phyloP scores from a whole-genome alignment of 2,329 filamentous ascomycete genomes.

The Thielaviopsis punctulata region DNA sequence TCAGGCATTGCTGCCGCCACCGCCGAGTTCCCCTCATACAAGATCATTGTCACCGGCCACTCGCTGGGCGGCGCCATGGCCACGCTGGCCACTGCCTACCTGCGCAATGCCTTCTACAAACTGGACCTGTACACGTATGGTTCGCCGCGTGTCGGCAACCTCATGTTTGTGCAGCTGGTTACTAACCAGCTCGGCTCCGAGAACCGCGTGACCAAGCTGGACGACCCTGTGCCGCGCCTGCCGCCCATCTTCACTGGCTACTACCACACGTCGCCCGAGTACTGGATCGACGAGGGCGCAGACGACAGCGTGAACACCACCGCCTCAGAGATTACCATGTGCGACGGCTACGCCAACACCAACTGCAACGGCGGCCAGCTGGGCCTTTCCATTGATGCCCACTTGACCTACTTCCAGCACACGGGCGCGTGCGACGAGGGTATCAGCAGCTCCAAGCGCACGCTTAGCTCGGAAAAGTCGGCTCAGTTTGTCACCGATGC shows the following conservation, averaged over 20 bases:
- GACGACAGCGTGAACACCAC: constrained; percentile 21
- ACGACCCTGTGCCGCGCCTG: constrained; percentile 51
- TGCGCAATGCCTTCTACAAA: constrained; percentile 30
- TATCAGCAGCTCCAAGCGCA: constrained; percentile 3
- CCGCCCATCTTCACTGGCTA: constrained; percentile 44
- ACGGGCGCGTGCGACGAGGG: constrained; percentile 23
- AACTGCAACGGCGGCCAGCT: constrained; percentile 33
- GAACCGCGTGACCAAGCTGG: constrained; percentile 48
- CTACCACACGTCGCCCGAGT: constrained; percentile 52
- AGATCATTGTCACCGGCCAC: constrained; percentile 45
- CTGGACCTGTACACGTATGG: constrained; percentile 46
- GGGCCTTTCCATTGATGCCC: constrained; percentile 28
- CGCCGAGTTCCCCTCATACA: constrained; percentile 30
- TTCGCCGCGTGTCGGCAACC: constrained; percentile 46
- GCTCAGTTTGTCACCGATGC: constrained; percentile 17
- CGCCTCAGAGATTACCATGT: constrained; percentile 26
- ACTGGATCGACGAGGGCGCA: constrained; percentile 34
- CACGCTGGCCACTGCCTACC: constrained; percentile 38
- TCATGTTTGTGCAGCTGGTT: constrained; percentile 35
- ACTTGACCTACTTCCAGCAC: constrained; percentile 31
- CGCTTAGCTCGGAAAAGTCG: constrained; percentile 1
- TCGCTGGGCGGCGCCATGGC: constrained; percentile 50
- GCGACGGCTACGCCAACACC: constrained; percentile 29
- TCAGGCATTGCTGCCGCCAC: no score
- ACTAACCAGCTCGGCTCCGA: constrained; percentile 32